Base-by-base conservation (phyloP, 1,284 basidiomycete species). In the Coniferiporia sulphurascens region DNA sequence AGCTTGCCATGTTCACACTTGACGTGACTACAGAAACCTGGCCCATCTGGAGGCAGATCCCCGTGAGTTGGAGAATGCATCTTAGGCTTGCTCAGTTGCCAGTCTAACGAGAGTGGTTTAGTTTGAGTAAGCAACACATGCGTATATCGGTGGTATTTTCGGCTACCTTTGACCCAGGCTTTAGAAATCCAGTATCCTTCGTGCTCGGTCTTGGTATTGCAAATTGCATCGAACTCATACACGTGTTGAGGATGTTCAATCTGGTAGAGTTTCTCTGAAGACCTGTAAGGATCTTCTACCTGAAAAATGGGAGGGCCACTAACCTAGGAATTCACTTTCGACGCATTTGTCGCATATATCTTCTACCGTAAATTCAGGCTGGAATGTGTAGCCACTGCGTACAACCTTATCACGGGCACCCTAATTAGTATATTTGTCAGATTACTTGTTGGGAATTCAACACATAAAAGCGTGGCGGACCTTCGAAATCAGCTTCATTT, bases 131-230 rank as follows among this genome's bases (percentile, higher is more conserved):
- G 48, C 12, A 19, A 34, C 8, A 21, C 56, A 12, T 48, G 27
- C 27, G 5, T 27, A 27, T 27, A 27, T 27, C 27, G 5, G 27
- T 27, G 27, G 3, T 27, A 27, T 27, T 27, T 3, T 27, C 27
- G 5, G 5, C 27, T 5, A 87, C 90, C 89, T 79, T 80, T 87
- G 3, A 89, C 68, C 91, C 91, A 93, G 10, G 72, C 68, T 66
- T 86, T 89, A 1, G 91, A 91, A 66, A 92, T 82, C 85, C 86
- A 90, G 67, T 78, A 85, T 10, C 81, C 81, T n/a, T 67, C 64
- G 34, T 73, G 72, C 53, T 78, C 76, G 17, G 75, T 74, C 19
- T 73, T 73, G 4, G 75, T 70, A 38, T 76, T 72, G 52, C 75
- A 74, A 4, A 83, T 68, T 4, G 78, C 73, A 50, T 87, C 82